Evolutionary conservation across 768 basidiomycete species (phyloP), one percentile per base, ranked within the genome.

Genomic region (Kwoniella sp.): DNA sequence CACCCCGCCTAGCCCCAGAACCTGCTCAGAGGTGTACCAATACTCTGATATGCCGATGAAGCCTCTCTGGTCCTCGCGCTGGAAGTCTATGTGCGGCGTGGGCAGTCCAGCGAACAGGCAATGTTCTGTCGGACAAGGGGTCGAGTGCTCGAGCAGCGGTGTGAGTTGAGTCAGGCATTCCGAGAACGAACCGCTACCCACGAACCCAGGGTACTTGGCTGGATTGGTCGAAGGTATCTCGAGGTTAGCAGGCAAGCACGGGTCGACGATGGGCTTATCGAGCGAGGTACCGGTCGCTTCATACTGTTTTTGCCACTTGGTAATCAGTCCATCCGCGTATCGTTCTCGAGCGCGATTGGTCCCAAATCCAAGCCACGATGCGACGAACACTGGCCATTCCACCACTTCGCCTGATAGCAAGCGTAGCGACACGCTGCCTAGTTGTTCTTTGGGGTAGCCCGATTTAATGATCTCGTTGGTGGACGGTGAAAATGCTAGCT

Each of bases 41-140:
- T 98, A 99, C 73, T 99, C 95, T 12, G 89, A 92, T 32, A 99
- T 85, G 3, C 95, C 95, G 63, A 99, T 95, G 73, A 98, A 99
- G 49, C 73, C 69, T 33, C 73, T 50, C 39, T 71, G 88, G 47
- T 73, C 72, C 40, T 71, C 62, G 23, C 65, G 43, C 32, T 83
- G 81, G 73, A 98, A 99, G 76, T 98, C 89, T 67, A 98, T 96
- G 1, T 84, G 82, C 5, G 95, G 93, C 11, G 91, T 91, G 39
- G 89, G 84, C 0, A 96, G 83, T 19, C 93, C 95, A 63, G 92
- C 86, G 81, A 98, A 96, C 14, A 92, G 80, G 75, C 93, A 98
- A 0, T 88, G 88, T 12, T 64, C 55, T 5, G 66, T 55, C 2
- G 83, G 80, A 76, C 95, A 99, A 0, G 89, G 86, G 1, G 81